Percentiles rank a stretch among this genome's conserved stretches.
phyloP scores from a whole-genome alignment of 805 yeast species.

The Cyberlindnera xishuangbannaensis region DNA sequence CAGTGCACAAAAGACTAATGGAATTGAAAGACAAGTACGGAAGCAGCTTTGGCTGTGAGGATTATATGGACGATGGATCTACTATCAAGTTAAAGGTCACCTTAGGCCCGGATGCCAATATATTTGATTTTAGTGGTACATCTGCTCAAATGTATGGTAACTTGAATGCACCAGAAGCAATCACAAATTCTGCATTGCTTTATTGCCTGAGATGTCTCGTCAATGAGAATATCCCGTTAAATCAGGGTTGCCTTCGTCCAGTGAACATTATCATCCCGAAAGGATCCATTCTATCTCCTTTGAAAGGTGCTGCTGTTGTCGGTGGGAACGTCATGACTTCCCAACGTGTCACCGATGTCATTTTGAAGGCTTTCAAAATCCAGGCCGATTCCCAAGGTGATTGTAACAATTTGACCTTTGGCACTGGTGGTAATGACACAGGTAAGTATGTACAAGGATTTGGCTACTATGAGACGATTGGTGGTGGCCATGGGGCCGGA shows the following conservation, averaged over 20 bases:
- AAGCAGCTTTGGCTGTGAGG: constrained; percentile 44
- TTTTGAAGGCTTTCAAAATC: constrained; percentile 78
- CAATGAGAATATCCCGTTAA: constrained; percentile 48
- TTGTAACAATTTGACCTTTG: constrained; percentile 91
- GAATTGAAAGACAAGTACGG: constrained; percentile 38
- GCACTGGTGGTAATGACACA: constrained; percentile 57
- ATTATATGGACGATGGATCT: constrained; percentile 80
- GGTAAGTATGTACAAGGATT: constrained; percentile 57
- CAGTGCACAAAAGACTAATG: constrained; percentile 55
- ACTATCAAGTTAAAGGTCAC: constrained; percentile 50
- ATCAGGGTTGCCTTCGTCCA: constrained; percentile 49
- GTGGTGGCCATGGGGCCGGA: constrained; percentile 95
- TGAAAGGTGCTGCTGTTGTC: constrained; percentile 85
- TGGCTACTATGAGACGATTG: constrained; percentile 91
- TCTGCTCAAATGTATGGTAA: constrained; percentile 87
- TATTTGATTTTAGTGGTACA: constrained; percentile 81
- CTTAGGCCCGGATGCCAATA: constrained; percentile 45
- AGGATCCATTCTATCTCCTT: constrained; percentile 65
- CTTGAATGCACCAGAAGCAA: constrained; percentile 88
- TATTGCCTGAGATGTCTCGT: constrained; percentile 78
- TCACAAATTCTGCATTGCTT: constrained; percentile 81
- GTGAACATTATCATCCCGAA: constrained; percentile 54
- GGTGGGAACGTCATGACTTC: constrained; percentile 95
- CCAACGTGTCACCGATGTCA: constrained; percentile 86
- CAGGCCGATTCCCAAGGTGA: constrained; percentile 97